Conservation (phyloP, 345 rosid species). For the Crucihimalaya himalaica region DNA sequence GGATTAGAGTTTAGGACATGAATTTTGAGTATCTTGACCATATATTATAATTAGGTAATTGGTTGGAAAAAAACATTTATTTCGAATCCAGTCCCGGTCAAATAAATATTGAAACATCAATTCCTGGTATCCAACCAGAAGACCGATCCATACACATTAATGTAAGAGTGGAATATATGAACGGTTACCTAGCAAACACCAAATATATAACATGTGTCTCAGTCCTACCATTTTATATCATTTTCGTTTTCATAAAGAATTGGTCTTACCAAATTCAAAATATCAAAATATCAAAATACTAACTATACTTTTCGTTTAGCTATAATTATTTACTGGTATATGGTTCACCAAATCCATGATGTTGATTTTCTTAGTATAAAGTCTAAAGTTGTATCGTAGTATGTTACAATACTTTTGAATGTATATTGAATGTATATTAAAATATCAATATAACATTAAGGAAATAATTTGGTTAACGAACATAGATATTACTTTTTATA, state of each 20-base stretch:
- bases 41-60: neutral
- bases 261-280: constrained; percentile 20
- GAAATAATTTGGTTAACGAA: neutral
- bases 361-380: constrained; percentile 9
- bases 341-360: constrained; percentile 26
- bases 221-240: neutral
- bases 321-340: neutral
- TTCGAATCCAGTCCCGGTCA: neutral
- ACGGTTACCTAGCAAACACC: neutral
- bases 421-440: no score
- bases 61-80: neutral
- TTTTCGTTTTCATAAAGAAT: neutral
- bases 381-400: constrained; percentile 15
- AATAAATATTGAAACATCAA: neutral
- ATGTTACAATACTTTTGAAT: constrained; percentile 2
- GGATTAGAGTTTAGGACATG: neutral
- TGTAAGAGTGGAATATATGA: neutral
- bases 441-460: neutral
- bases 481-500: neutral
- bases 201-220: neutral
- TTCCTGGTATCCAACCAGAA: neutral
- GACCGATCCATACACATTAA: neutral
- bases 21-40: neutral
- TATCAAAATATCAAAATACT: constrained; percentile 1
- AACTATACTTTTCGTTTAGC: neutral